Conservation (phyloP, 306 rosid species). For the Potentilla sterilis region DNA sequence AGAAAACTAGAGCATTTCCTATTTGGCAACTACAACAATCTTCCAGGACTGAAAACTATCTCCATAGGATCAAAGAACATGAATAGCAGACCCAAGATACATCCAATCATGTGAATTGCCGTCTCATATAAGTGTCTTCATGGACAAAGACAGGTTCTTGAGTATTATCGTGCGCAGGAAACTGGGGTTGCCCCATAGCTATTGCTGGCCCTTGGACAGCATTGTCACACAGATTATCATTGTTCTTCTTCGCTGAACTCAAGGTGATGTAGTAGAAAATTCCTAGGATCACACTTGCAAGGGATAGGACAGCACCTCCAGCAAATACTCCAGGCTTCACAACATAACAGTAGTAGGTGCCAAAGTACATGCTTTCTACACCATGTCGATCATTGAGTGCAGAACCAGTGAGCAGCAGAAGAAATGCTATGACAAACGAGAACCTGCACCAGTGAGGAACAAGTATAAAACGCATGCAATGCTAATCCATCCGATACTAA, state of each 20-base stretch:
- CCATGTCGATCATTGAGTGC: slow-evolving; percentile 58
- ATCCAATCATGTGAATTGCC: slow-evolving; percentile 69
- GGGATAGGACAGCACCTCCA: slow-evolving; percentile 53
- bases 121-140: slow-evolving; percentile 79
- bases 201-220: slow-evolving; percentile 46
- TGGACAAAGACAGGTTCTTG: slow-evolving; percentile 84
- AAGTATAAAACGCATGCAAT: neutral
- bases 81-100: neutral
- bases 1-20: slow-evolving; percentile 5
- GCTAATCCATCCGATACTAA: neutral
- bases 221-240: slow-evolving; percentile 30
- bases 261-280: slow-evolving; percentile 50
- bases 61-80: neutral
- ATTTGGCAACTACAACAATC: neutral
- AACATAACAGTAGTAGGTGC: slow-evolving; percentile 66
- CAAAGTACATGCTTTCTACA: slow-evolving; percentile 46
- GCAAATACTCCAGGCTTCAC: slow-evolving; percentile 81
- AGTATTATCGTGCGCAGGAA: slow-evolving; percentile 45
- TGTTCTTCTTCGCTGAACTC: slow-evolving; percentile 37
- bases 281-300: slow-evolving; percentile 68
- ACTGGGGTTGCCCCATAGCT: slow-evolving; percentile 86
- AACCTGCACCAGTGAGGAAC: slow-evolving; percentile 46
- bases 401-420: slow-evolving; percentile 66
- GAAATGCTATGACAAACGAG: slow-evolving; percentile 59
- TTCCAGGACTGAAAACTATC: neutral